Conservation (phyloP, 2,329 filamentous ascomycete genomes). For the Thelonectria rubi region DNA sequence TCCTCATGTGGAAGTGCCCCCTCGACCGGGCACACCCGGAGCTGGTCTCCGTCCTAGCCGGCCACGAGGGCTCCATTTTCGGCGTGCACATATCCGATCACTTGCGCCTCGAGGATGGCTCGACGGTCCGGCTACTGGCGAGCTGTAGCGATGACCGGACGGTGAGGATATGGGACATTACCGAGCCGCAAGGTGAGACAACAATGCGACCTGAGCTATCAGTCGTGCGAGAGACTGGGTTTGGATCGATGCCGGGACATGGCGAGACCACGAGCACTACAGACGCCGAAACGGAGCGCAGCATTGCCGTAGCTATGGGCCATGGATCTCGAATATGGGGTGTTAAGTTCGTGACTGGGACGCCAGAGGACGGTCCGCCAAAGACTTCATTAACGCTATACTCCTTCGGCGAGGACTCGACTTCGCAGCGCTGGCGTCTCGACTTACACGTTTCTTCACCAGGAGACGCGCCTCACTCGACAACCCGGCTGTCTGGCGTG, state of each 20-base stretch:
- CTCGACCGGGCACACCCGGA: constrained; percentile 45
- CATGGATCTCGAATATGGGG: constrained; percentile 92
- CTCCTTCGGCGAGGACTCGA: constrained; percentile 88
- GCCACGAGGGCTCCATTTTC: constrained; percentile 94
- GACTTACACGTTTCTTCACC: constrained; percentile 44
- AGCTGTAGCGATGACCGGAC: constrained; percentile 97
- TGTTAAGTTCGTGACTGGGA: constrained; percentile 69
- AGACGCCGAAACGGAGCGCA: constrained; percentile 41
- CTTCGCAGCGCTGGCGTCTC: constrained; percentile 76
- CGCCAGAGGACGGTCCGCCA: constrained; percentile 27
- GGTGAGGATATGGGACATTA: constrained; percentile 87
- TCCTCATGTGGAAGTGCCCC: constrained; percentile 84
- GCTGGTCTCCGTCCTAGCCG: constrained; percentile 64
- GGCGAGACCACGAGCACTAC: constrained; percentile 35
- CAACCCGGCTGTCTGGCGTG: constrained; percentile 28
- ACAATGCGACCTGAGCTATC: constrained; percentile 33
- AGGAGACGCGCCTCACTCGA: neutral
- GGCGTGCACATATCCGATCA: constrained; percentile 80
- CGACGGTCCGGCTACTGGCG: constrained; percentile 71
- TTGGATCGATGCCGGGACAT: constrained; percentile 52
- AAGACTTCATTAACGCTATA: constrained; percentile 61
- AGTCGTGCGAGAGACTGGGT: constrained; percentile 68
- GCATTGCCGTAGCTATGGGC: constrained; percentile 80
- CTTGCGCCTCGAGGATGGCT: constrained; percentile 46
- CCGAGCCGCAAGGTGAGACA: constrained; percentile 52